Evolutionary conservation across 805 yeast species (phyloP), one percentile per base, ranked within the genome.

Genomic region (Yamadazyma insecticola): DNA sequence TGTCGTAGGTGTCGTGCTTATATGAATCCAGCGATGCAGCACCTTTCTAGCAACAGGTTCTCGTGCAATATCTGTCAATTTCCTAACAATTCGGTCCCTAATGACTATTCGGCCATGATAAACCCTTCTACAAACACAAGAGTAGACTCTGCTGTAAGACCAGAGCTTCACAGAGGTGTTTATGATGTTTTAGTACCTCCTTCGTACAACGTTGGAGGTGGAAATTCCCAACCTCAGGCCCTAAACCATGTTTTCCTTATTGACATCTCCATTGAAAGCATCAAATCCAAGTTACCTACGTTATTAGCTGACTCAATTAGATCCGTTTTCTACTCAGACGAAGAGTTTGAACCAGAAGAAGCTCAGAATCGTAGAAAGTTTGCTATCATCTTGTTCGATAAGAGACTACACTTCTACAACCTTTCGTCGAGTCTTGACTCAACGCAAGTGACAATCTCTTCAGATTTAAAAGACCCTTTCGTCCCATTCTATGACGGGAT

Each of bases 1-100:
- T 92, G 99, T 59, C 74, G 76, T 43, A 79, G 97, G 40, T 92
- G 99, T 60, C 75, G 96, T 34, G 76, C 96, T 1, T 92, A 88
- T 55, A 69, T 88, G 40, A 92, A 90, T 52, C 94, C 97, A 3
- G 74, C 78, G 13, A 81, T 84, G 78, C 78, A 73, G 39, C 78
- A 76, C 43, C 68, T 75, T 5, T 71, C 70, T 33, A 78, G 79
- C 16, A 73, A 78, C 25, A 64, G 60, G 35, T 83, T 86, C 56
- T 67, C 75, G 9, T 92, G 98, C 66, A 90, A 90, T 56, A 73
- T 92, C 48, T 92, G 98, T 60, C 78, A 77, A 39, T 83, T 82
- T 44, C 57, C 67, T 11, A 73, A 86, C 32, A 82, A 81, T 48
- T 62, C 67, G 4, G 75, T 82, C 11, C 85, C 95, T 0, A 52